phyloP scores from a whole-genome alignment of 768 basidiomycete species.

The Tylopilus vinaceipallidus region DNA sequence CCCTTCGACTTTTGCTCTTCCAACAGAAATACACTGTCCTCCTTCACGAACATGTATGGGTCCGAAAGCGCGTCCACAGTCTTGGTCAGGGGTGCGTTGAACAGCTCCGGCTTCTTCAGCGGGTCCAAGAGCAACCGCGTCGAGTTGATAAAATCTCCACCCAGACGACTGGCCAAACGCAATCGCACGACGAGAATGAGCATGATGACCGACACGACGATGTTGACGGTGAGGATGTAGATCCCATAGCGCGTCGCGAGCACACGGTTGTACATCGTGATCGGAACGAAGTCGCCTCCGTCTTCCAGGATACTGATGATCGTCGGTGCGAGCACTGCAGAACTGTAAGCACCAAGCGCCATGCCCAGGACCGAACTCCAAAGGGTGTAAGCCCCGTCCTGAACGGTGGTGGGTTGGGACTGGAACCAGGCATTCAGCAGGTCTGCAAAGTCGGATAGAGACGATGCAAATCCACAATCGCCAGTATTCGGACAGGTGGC shows the following conservation, averaged over 20 bases:
- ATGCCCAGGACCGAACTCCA: slow-evolving; percentile 9
- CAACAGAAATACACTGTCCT: background rate
- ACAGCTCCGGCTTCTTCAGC: slow-evolving; percentile 10
- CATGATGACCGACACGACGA: slow-evolving; percentile 9
- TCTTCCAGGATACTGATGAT: fast-evolving
- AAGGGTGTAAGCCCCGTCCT: background rate
- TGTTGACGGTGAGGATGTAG: slow-evolving; percentile 8
- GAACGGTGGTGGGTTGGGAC: fast-evolving
- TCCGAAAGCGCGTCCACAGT: slow-evolving; percentile 2
- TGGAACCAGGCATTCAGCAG: background rate
- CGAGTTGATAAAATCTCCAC: slow-evolving; percentile 7
- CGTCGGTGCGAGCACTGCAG: background rate
- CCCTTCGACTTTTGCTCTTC: background rate
- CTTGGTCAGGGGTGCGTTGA: slow-evolving; percentile 5
- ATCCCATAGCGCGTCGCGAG: background rate
- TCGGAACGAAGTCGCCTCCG: too few species aligned
- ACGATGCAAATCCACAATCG: background rate
- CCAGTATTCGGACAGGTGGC: background rate
- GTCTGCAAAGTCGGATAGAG: slow-evolving; percentile 7
- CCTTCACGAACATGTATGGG: slow-evolving; percentile 6
- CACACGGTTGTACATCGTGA: background rate
- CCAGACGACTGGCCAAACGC: slow-evolving; percentile 3
- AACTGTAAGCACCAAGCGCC: slow-evolving; percentile 11
- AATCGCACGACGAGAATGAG: slow-evolving; percentile 7
- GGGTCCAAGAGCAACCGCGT: slow-evolving; percentile 13